A percentile compares a stretch with the other conserved stretches of the same genome.
These are phyloP conservation scores for Aspergillus tubingensis DNA, from an alignment of 2,329 filamentous ascomycete species.

Conservation along the genomic window DNA sequence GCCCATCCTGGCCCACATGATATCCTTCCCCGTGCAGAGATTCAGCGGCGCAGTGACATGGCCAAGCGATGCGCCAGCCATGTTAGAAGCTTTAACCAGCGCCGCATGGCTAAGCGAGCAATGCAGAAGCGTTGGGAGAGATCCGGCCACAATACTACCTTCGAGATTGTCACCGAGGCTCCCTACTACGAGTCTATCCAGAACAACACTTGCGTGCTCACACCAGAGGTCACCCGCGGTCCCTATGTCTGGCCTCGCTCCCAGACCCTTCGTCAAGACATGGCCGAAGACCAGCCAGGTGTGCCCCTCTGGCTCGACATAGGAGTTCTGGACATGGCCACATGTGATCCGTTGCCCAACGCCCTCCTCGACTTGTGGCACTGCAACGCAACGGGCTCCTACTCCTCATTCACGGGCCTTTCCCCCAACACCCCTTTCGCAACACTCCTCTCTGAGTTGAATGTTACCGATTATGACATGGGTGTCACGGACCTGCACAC, in stretches of 20 bases:
- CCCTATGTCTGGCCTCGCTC: constrained; percentile 41
- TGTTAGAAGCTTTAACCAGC: neutral
- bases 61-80: constrained; percentile 7
- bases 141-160: neutral
- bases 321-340: constrained; percentile 46
- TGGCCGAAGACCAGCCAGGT: constrained; percentile 40
- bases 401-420: constrained; percentile 31
- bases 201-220: constrained; percentile 36
- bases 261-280: constrained; percentile 43
- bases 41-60: constrained; percentile 4
- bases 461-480: constrained; percentile 28
- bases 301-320: constrained; percentile 47
- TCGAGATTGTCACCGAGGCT: constrained; percentile 9
- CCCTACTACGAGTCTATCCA: constrained; percentile 25
- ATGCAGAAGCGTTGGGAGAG: constrained; percentile 1
- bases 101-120: constrained; percentile 3
- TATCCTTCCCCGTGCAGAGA: neutral
- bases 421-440: constrained; percentile 33
- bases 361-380: constrained; percentile 47
- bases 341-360: constrained; percentile 40
- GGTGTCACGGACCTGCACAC: constrained; percentile 24
- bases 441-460: constrained; percentile 31
- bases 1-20: constrained; percentile 7
- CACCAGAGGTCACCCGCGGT: constrained; percentile 40
- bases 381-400: constrained; percentile 47